These are phyloP conservation scores for Nemania diffusa DNA, from an alignment of 2,329 filamentous ascomycete species.

Conservation along the genomic window DNA sequence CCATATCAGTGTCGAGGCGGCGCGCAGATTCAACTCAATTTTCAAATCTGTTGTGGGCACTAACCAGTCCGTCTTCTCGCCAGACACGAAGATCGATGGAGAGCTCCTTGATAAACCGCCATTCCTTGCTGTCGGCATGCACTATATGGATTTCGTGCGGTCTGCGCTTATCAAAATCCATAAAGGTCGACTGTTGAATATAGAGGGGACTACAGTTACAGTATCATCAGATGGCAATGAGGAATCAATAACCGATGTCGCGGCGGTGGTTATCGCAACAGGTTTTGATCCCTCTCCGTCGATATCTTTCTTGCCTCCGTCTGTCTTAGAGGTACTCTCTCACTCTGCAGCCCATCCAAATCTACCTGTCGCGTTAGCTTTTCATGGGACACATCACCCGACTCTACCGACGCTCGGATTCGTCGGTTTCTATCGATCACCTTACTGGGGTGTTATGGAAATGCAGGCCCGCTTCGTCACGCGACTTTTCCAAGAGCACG, in stretches of 20 bases:
- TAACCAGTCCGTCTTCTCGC: constrained; percentile 64
- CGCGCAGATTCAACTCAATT: constrained; percentile 63
- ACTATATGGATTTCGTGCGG: constrained; percentile 79
- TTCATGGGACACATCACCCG: constrained; percentile 72
- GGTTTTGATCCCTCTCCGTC: constrained; percentile 75
- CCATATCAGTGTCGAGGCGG: constrained; percentile 68
- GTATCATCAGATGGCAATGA: constrained; percentile 42
- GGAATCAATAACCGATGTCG: constrained; percentile 63
- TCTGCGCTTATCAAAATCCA: constrained; percentile 66
- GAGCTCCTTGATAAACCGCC: constrained; percentile 62
- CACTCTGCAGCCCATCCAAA: constrained; percentile 64
- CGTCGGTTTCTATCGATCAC: constrained; percentile 84
- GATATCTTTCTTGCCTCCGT: constrained; percentile 70
- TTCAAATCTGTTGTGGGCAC: constrained; percentile 61
- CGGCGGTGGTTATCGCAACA: constrained; percentile 77
- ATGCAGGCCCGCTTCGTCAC: constrained; percentile 81
- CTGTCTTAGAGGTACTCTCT: constrained; percentile 66
- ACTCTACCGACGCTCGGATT: constrained; percentile 75
- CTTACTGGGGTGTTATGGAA: constrained; percentile 89
- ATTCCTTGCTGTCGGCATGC: constrained; percentile 75
- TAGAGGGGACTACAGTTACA: constrained; percentile 52
- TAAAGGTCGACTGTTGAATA: constrained; percentile 57
- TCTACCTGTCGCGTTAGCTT: constrained; percentile 73
- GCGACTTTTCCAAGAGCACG: constrained; percentile 33
- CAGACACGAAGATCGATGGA: constrained; percentile 53